Conservation (phyloP, 257 asterid species). For the Salvia miltiorrhiza region DNA sequence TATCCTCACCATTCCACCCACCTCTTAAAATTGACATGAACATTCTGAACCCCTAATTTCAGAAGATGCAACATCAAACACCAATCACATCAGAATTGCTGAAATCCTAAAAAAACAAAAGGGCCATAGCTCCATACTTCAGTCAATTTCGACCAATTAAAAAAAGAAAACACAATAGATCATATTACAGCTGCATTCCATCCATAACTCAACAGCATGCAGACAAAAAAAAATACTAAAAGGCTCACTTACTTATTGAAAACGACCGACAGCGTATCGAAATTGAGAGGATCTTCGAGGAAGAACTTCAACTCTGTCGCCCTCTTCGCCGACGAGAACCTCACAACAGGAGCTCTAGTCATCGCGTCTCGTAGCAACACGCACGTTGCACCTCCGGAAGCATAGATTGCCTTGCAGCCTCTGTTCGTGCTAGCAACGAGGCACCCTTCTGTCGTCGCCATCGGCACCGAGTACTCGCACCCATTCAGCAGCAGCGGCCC, state of each 20-base stretch:
- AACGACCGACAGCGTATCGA: conserved; percentile 59
- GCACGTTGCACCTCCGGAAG: conserved; percentile 78
- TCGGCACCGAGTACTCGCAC: conserved; percentile 69
- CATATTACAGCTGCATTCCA: background rate
- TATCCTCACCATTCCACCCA: background rate
- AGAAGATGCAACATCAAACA: conserved; percentile 14
- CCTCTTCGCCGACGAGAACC: conserved; percentile 74
- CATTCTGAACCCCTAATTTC: background rate
- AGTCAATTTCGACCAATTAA: conserved; percentile 5
- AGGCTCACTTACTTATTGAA: conserved; percentile 76
- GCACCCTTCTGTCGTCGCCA: conserved; percentile 99
- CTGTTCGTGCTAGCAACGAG: conserved; percentile 90
- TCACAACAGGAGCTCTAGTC: conserved; percentile 96
- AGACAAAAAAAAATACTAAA: background rate
- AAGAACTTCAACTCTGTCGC: conserved; percentile 76
- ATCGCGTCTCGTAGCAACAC: conserved; percentile 74
- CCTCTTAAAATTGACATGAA: background rate
- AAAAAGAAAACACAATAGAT: background rate
- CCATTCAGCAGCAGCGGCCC: conserved; percentile 84
- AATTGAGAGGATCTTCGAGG: conserved; percentile 86
- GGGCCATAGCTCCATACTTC: background rate
- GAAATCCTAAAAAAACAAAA: conserved; percentile 8
- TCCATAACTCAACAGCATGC: background rate
- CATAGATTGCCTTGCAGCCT: conserved; percentile 86
- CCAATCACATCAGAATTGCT: conserved; percentile 24